Base-by-base conservation (phyloP, 148 eudicot species). In the Chenopodium formosanum region DNA sequence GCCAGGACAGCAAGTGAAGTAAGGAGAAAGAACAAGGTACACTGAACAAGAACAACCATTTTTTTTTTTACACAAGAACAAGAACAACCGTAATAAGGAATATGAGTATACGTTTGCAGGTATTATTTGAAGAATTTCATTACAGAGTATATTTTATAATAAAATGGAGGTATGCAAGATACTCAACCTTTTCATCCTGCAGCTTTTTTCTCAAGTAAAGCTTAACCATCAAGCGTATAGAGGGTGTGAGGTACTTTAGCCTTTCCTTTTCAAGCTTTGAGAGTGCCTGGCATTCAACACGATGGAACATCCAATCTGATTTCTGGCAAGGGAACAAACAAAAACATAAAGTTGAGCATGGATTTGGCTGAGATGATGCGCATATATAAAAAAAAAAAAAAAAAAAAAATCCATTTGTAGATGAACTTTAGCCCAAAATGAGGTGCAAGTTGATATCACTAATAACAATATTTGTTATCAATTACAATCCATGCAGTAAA, bases 281-380 rank as follows among this genome's bases (percentile, higher is more conserved):
- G 71, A 96, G 87, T 52, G 87, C 88, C 83, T 79, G 85, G 75
- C 99, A 96, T 89, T 96, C 99, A 31, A 86, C 82, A 53, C 87
- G 86, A 85, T 96, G 99, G 89, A 96, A 83, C 84, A 86, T 96
- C 99, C 99, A 96, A 86, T 96, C 99, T 62, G 87, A 84, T 88
- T 88, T 96, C 99, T 96, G 89, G 76, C 27, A 84, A 67, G 64
- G 4, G 40, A 60, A 64, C 29, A 73, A 63, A 23, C 48, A 79
- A 76, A 70, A 56, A 19, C 44, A 80, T 34, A 56, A 32, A 29
- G 20, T 65, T 25, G 32, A 78, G 6, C 44, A 40, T 40, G 44
- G 44, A 40, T 40, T 6, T 4, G 44, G 44, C 44, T 5, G 44
- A 40, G 44, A 40, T 40, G 44, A 40, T 40, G 44, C 5, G 0